These are phyloP conservation scores for Isabelozyma rhagii DNA, from an alignment of 805 yeast genomes.

Conservation along the genomic window DNA sequence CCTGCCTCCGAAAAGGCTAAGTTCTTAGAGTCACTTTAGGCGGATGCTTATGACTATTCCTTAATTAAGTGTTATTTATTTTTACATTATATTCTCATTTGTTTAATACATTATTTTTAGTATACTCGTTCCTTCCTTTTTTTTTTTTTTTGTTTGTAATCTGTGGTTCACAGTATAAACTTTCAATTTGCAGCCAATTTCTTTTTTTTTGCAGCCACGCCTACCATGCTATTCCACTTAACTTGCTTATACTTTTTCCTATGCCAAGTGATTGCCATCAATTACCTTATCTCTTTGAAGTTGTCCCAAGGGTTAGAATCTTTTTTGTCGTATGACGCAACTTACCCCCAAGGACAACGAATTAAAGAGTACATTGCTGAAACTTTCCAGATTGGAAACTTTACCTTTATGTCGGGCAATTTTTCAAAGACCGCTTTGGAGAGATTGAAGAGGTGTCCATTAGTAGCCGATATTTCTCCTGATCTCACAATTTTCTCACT, in stretches of 20 bases:
- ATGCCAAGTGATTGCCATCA: background rate
- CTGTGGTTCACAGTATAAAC: background rate
- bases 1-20: conserved; percentile 33
- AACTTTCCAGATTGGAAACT: conserved; percentile 63
- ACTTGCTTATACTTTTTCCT: background rate
- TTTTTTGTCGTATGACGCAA: conserved; percentile 45
- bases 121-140: no score
- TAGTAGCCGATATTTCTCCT: conserved; percentile 66
- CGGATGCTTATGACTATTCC: background rate
- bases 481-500: conserved; percentile 61
- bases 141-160: background rate
- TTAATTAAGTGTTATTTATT: no score
- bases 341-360: conserved; percentile 33
- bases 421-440: conserved; percentile 48
- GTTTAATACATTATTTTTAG: no score
- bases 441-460: conserved; percentile 52
- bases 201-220: background rate
- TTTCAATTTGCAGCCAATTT: background rate
- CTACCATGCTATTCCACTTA: background rate
- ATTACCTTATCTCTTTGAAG: conserved; percentile 52
- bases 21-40: conserved; percentile 18
- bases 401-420: conserved; percentile 67
- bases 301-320: conserved; percentile 46
- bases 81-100: no score
- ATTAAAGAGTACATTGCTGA: conserved; percentile 46